A percentile compares a stretch with the other conserved stretches of the same genome.
These are phyloP conservation scores for Leonotis leonurus DNA, from an alignment of 257 asterid species.

Conservation along the genomic window DNA sequence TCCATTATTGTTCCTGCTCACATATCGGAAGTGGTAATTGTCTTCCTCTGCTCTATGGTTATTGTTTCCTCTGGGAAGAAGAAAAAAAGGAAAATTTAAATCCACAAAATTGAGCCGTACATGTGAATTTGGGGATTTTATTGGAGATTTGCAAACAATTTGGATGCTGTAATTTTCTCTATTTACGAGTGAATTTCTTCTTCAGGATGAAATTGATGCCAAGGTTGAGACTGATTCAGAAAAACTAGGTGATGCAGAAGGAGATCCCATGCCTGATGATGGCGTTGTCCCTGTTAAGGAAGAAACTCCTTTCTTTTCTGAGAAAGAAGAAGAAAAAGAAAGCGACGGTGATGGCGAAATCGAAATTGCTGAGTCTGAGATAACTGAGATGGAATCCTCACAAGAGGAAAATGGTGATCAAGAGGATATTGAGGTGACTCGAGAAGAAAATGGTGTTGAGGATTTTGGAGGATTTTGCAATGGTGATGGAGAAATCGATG, in stretches of 20 bases:
- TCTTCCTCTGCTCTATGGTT: too few species aligned
- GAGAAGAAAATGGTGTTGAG: background rate
- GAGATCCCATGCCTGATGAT: constrained; percentile 2
- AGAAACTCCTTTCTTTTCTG: background rate
- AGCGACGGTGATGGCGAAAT: constrained; percentile 9
- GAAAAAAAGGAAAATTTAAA: background rate
- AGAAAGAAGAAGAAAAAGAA: background rate
- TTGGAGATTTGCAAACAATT: background rate
- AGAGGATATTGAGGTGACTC: background rate
- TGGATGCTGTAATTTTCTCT: background rate
- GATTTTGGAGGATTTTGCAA: background rate
- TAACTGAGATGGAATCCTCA: too few species aligned
- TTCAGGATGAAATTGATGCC: constrained; percentile 50
- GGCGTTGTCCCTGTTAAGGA: constrained; percentile 8
- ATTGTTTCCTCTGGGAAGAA: too few species aligned
- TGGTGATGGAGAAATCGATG: constrained; percentile 17
- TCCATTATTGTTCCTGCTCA: background rate
- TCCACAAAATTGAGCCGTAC: background rate
- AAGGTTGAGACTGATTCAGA: too few species aligned
- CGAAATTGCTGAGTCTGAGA: background rate
- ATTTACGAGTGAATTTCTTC: constrained; percentile 1
- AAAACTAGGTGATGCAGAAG: constrained; percentile 3
- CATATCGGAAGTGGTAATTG: constrained; percentile 26
- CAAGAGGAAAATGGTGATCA: too few species aligned
- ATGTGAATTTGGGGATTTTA: background rate